A percentile compares a stretch with the other conserved stretches of the same genome.
These are phyloP conservation scores for Aegilops bicornis DNA, from an alignment of 176 grass and related monocot genomes.

Conservation along the genomic window DNA sequence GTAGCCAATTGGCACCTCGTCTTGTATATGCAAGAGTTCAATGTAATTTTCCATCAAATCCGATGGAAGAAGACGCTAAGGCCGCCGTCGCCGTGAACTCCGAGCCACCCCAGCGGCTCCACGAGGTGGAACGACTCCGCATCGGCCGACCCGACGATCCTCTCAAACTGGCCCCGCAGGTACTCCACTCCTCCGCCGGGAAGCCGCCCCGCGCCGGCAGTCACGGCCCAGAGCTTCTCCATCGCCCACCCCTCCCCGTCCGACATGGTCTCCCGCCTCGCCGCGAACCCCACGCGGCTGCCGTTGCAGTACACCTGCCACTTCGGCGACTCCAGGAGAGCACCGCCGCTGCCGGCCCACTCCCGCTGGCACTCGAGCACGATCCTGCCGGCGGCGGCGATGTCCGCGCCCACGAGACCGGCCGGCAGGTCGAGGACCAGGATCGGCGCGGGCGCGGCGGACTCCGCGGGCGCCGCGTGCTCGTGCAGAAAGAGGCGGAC, in stretches of 20 bases:
- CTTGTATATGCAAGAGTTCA: not conserved
- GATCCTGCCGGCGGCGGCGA: constrained; percentile 41
- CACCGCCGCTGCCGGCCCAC: not conserved
- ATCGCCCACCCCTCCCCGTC: constrained; percentile 50
- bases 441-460: not conserved
- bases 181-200: constrained; percentile 43
- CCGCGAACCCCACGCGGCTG: constrained; percentile 35
- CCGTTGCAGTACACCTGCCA: constrained; percentile 65
- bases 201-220: constrained; percentile 44
- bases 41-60: not conserved
- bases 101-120: constrained; percentile 37
- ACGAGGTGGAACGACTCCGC: constrained; percentile 56
- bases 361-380: constrained; percentile 42
- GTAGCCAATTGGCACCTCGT: not conserved
- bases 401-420: constrained; percentile 16
- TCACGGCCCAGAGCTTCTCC: constrained; percentile 34
- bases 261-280: constrained; percentile 28
- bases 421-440: constrained; percentile 50
- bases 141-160: constrained; percentile 47
- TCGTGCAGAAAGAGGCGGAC: constrained; percentile 55
- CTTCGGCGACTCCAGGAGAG: constrained; percentile 36
- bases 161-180: constrained; percentile 50
- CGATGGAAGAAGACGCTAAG: constrained; percentile 57
- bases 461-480: not conserved
- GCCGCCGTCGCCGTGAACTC: constrained; percentile 10